A percentile compares a stretch with the other conserved stretches of the same genome.
These are phyloP conservation scores for Galerina marginata DNA, from an alignment of 768 basidiomycete genomes.

Conservation along the genomic window DNA sequence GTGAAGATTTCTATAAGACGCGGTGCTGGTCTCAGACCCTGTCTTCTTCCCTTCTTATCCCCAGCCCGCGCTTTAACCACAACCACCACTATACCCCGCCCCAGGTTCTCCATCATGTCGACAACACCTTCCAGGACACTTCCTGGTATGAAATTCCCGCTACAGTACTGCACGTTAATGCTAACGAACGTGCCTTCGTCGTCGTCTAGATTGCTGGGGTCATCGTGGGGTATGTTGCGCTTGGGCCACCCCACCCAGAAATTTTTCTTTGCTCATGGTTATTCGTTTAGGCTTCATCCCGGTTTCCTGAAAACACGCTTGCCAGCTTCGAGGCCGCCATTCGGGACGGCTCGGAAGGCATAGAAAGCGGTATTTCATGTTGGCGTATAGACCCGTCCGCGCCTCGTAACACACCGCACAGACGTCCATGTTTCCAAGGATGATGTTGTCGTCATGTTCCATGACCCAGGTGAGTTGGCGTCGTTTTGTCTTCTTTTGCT, in stretches of 20 bases:
- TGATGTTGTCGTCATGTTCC: slow-evolving; percentile 91
- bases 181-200: background rate
- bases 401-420: slow-evolving; percentile 68
- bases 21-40: slow-evolving; percentile 7
- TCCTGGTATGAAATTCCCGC: slow-evolving; percentile 34
- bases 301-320: slow-evolving; percentile 92
- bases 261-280: background rate
- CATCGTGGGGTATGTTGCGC: slow-evolving; percentile 50
- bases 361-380: slow-evolving; percentile 90
- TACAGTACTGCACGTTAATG: background rate
- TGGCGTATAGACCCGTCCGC: slow-evolving; percentile 27
- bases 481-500: slow-evolving; percentile 18
- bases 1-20: slow-evolving; percentile 20
- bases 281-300: slow-evolving; percentile 72
- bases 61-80: background rate
- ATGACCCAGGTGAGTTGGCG: slow-evolving; percentile 74
- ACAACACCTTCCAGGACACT: slow-evolving; percentile 21
- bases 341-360: slow-evolving; percentile 92
- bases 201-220: slow-evolving; percentile 68
- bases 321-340: slow-evolving; percentile 96
- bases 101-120: background rate
- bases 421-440: slow-evolving; percentile 96
- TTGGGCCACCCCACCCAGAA: slow-evolving; percentile 1
- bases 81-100: slow-evolving; percentile 2
- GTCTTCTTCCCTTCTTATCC: slow-evolving; percentile 10